phyloP scores from a whole-genome alignment of 176 grass and related monocot species.

The Phoenix roebelenii region DNA sequence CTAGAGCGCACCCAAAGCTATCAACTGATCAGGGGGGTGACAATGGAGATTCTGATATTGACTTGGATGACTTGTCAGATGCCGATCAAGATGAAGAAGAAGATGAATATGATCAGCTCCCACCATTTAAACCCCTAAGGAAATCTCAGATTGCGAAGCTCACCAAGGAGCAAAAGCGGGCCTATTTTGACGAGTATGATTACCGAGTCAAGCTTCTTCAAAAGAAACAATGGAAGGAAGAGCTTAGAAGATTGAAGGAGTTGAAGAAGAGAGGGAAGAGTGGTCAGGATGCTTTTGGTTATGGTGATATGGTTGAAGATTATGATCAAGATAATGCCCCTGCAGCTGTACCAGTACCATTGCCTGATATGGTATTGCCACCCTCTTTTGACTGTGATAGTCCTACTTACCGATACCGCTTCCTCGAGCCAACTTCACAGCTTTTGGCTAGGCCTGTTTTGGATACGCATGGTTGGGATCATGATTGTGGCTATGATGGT shows the following conservation, averaged over 20 bases:
- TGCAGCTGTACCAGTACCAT: conserved; percentile 28
- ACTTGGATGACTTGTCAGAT: conserved; percentile 42
- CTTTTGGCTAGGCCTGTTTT: conserved; percentile 52
- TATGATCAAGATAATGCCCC: conserved; percentile 27
- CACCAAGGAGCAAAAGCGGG: conserved; percentile 61
- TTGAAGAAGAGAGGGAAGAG: conserved; percentile 30
- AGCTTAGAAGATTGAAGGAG: conserved; percentile 47
- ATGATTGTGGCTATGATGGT: conserved; percentile 83
- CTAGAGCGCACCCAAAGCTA: conserved; percentile 55
- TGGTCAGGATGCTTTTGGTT: conserved; percentile 19
- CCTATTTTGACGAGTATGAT: conserved; percentile 82
- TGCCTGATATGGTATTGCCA: conserved; percentile 74
- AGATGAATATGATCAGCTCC: conserved; percentile 66
- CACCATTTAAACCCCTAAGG: conserved; percentile 71
- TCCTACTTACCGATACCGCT: conserved; percentile 57
- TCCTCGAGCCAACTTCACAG: conserved; percentile 44
- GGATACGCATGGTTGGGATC: conserved; percentile 80
- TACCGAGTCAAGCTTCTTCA: conserved; percentile 80
- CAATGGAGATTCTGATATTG: conserved; percentile 33
- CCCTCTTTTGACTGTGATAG: conserved; percentile 84
- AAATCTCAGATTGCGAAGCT: conserved; percentile 81
- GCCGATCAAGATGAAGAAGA: conserved; percentile 42
- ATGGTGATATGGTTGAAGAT: conserved; percentile 27
- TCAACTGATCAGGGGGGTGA: conserved; percentile 30
- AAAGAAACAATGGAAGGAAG: conserved; percentile 73